These are phyloP conservation scores for Tillandsia leiboldiana DNA, from an alignment of 176 grass and related monocot species.

Conservation along the genomic window DNA sequence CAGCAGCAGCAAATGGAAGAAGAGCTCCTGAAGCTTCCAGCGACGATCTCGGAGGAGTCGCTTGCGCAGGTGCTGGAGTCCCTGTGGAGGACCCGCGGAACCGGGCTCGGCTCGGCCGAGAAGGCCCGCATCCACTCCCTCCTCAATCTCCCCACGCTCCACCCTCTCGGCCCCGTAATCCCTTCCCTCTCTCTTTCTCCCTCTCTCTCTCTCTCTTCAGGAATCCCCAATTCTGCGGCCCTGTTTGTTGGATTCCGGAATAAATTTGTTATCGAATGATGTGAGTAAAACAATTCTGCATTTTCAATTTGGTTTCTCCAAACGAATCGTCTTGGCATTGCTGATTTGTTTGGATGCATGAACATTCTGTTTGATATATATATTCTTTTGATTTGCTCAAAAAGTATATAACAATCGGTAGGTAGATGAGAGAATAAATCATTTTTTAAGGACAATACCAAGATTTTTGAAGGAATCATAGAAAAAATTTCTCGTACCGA, in stretches of 20 bases:
- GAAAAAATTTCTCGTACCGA: no score
- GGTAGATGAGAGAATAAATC: no score
- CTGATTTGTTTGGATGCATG: no score
- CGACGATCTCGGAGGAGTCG: neutral
- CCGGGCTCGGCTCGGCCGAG: neutral
- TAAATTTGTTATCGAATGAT: no score
- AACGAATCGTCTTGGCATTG: no score
- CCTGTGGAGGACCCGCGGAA: constrained; percentile 3
- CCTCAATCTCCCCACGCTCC: constrained; percentile 4
- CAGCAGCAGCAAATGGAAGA: neutral
- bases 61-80: neutral
- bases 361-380: no score
- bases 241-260: neutral
- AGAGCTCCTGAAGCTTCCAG: neutral
- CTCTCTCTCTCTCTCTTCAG: neutral
- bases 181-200: neutral
- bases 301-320: no score
- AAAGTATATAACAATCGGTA: no score
- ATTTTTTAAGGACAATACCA: no score
- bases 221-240: neutral
- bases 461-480: no score
- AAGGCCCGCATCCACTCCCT: constrained; percentile 5
- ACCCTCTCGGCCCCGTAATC: constrained; percentile 2
- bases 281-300: no score
- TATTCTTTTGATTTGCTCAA: no score